Percentiles rank a stretch among this genome's conserved stretches.
Evolutionary conservation across 2,329 filamentous ascomycete species (phyloP).

Genomic region (Neofusicoccum umdonicola): DNA sequence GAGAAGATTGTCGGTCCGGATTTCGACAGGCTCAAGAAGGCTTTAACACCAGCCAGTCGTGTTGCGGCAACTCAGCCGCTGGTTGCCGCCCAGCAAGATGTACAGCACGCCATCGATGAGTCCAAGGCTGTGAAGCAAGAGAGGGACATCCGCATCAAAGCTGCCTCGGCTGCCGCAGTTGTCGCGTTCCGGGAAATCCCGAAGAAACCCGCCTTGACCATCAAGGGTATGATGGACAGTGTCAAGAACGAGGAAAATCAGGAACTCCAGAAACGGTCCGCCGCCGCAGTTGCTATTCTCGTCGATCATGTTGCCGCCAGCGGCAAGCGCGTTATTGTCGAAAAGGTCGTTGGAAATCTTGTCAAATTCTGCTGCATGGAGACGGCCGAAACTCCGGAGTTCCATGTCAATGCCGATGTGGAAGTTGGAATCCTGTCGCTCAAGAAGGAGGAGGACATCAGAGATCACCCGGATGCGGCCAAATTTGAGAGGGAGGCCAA

Average conservation of each 20-base stretch:
- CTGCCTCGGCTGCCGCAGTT: conserved; percentile 81
- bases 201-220: conserved; percentile 88
- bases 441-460: conserved; percentile 93
- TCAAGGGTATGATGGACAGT: conserved; percentile 98
- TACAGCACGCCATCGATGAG: conserved; percentile 72
- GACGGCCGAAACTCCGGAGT: conserved; percentile 95
- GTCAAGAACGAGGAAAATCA: conserved; percentile 92
- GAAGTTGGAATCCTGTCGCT: conserved; percentile 84
- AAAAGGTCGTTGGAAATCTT: conserved; percentile 93
- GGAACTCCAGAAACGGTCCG: conserved; percentile 82
- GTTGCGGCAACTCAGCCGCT: conserved; percentile 79
- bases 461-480: conserved; percentile 85
- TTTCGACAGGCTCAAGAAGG: conserved; percentile 83
- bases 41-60: conserved; percentile 82
- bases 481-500: conserved; percentile 88
- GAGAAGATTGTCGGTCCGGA: conserved; percentile 84
- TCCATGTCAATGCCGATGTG: conserved; percentile 75
- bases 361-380: conserved; percentile 98
- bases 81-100: conserved; percentile 70
- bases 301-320: conserved; percentile 82
- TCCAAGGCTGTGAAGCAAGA: conserved; percentile 75
- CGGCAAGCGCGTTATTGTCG: conserved; percentile 79
- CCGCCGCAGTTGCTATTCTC: conserved; percentile 76
- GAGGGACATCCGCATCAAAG: conserved; percentile 81
- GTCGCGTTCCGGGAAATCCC: conserved; percentile 85